Conservation (phyloP, 305 asterid genomes). For the Fraxinus platypoda region DNA sequence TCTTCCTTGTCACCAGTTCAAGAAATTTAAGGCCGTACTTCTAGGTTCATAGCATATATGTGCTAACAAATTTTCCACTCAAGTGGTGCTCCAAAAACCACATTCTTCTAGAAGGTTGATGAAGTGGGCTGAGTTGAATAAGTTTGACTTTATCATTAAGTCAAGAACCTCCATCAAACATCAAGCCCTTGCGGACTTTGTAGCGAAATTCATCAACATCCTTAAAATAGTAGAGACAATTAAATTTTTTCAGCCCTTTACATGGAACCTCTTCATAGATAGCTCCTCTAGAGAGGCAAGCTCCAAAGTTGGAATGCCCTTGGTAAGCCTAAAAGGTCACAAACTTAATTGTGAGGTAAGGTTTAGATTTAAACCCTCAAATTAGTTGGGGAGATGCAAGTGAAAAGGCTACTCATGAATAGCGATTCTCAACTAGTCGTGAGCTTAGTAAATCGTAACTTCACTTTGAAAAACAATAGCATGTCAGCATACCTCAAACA, state of each 20-base stretch:
- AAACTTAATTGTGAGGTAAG: neutral
- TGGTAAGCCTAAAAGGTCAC: neutral
- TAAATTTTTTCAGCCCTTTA: neutral
- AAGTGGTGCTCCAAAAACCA: neutral
- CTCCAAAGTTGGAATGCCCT: neutral
- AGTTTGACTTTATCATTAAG: neutral
- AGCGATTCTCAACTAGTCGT: neutral
- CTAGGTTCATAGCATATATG: neutral
- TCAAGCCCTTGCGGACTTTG: neutral
- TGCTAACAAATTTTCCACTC: neutral
- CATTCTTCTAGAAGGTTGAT: neutral
- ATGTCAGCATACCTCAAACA: neutral
- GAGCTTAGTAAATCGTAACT: neutral
- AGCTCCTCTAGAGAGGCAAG: neutral
- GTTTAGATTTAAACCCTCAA: neutral
- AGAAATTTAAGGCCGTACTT: neutral
- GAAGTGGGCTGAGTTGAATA: neutral
- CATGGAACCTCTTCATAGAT: neutral
- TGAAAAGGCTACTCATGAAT: neutral
- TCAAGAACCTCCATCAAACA: neutral
- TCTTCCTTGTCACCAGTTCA: neutral
- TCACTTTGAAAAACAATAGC: neutral
- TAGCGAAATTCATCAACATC: neutral
- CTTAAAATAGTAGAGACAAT: neutral
- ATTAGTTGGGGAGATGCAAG: neutral